phyloP scores from a whole-genome alignment of 495 filamentous ascomycete species.

The Physcia stellaris region DNA sequence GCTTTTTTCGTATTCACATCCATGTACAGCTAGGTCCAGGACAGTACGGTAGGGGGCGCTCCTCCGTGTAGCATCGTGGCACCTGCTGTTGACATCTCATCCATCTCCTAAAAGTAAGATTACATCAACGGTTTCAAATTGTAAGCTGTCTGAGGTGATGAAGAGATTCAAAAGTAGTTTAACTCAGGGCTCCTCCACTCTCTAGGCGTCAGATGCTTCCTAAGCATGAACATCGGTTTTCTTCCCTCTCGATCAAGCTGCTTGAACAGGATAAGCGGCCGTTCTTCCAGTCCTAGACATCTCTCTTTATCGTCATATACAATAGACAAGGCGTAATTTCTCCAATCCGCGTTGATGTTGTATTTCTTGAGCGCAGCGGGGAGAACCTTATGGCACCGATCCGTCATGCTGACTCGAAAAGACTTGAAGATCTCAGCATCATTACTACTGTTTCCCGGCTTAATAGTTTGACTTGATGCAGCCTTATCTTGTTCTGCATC shows the following conservation, averaged over 20 bases:
- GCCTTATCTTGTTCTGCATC: constrained; percentile 38
- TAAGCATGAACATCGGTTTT: constrained; percentile 98
- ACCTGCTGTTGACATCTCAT: not conserved
- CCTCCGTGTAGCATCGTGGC: no score
- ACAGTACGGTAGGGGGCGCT: no score
- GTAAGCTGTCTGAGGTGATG: no score
- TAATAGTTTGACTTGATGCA: constrained; percentile 42
- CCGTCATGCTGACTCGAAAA: constrained; percentile 93
- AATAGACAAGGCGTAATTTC: constrained; percentile 93
- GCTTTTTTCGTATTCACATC: no score
- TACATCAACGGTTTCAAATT: no score
- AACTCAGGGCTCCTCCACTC: no score
- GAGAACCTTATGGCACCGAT: constrained; percentile 93
- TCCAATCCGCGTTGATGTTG: constrained; percentile 94
- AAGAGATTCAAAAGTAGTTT: no score
- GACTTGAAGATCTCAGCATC: constrained; percentile 93
- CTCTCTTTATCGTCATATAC: constrained; percentile 95
- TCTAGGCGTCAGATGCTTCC: constrained; percentile 40
- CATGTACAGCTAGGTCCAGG: no score
- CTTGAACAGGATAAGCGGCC: constrained; percentile 91
- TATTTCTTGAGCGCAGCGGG: constrained; percentile 94
- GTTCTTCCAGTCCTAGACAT: constrained; percentile 80
- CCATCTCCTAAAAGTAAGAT: not conserved
- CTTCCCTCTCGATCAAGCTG: constrained; percentile 89
- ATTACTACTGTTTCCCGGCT: constrained; percentile 33